Percentiles rank a stretch among this genome's conserved stretches.
These are phyloP conservation scores for Cinchona pubescens DNA, from an alignment of 257 asterid species.

Conservation along the genomic window DNA sequence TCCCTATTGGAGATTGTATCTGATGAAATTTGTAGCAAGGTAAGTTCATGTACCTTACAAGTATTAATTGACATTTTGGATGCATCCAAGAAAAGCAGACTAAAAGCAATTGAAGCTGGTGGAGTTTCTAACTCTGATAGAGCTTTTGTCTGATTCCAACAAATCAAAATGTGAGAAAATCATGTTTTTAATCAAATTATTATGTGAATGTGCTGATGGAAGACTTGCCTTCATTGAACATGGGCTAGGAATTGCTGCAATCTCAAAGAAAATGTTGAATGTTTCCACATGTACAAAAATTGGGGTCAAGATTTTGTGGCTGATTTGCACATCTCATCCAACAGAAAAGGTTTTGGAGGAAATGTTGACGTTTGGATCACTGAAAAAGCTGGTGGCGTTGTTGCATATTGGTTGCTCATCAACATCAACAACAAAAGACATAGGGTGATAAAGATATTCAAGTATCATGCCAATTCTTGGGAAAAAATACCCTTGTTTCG, in stretches of 20 bases:
- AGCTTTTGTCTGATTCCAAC: slow-evolving; percentile 69
- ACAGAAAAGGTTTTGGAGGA: slow-evolving; percentile 76
- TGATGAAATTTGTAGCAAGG: slow-evolving; percentile 54
- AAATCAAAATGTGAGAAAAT: slow-evolving; percentile 57
- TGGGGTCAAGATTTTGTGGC: slow-evolving; percentile 65
- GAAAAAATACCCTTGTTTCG: slow-evolving; percentile 77
- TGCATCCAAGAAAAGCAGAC: slow-evolving; percentile 57
- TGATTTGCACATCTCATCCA: slow-evolving; percentile 57
- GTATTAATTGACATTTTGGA: slow-evolving; percentile 46
- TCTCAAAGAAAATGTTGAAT: slow-evolving; percentile 58
- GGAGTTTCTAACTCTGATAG: slow-evolving; percentile 61
- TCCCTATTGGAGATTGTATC: slow-evolving; percentile 65
- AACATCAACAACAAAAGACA: slow-evolving; percentile 45
- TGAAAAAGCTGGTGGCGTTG: slow-evolving; percentile 62
- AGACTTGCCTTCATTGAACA: slow-evolving; percentile 68
- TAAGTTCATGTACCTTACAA: slow-evolving; percentile 56
- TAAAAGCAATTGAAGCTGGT: slow-evolving; percentile 77
- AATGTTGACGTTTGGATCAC: slow-evolving; percentile 61
- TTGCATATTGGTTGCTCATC: slow-evolving; percentile 47
- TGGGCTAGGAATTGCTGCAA: slow-evolving; percentile 65
- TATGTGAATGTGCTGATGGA: slow-evolving; percentile 86
- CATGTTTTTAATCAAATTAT: slow-evolving; percentile 48
- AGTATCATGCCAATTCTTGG: slow-evolving; percentile 68
- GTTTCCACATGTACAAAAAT: slow-evolving; percentile 49
- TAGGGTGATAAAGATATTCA: slow-evolving; percentile 56